These are phyloP conservation scores for Metschnikowia kofuensis DNA, from an alignment of 805 yeast genomes.

Conservation along the genomic window DNA sequence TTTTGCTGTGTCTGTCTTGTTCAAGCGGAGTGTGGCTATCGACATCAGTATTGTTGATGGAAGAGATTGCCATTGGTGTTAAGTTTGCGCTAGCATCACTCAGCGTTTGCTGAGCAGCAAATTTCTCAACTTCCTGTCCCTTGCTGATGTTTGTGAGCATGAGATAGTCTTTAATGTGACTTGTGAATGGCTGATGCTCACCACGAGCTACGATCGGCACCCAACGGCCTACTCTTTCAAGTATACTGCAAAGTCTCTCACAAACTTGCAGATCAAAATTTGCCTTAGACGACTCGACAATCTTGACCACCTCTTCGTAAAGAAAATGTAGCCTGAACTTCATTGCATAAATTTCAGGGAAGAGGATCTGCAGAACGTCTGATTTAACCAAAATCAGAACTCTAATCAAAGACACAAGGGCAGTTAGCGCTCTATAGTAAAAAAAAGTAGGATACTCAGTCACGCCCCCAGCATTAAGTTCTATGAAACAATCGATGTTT, in stretches of 20 bases:
- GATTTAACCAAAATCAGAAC: slow-evolving; percentile 45
- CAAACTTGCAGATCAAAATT: slow-evolving; percentile 7
- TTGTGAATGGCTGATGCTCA: background rate
- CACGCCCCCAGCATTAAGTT: slow-evolving; percentile 35
- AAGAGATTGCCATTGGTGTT: background rate
- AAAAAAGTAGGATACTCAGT: slow-evolving; percentile 48
- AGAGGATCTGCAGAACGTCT: slow-evolving; percentile 4
- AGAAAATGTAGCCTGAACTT: slow-evolving; percentile 6
- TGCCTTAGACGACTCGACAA: slow-evolving; percentile 1
- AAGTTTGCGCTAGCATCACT: background rate
- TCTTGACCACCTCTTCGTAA: slow-evolving; percentile 2
- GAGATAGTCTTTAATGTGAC: slow-evolving; percentile 16
- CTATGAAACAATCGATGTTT: slow-evolving; percentile 44
- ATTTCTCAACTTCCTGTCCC: slow-evolving; percentile 28
- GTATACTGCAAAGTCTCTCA: slow-evolving; percentile 9
- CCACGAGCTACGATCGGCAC: slow-evolving; percentile 8
- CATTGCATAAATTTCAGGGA: background rate
- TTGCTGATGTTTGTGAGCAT: slow-evolving; percentile 29
- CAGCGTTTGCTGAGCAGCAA: background rate
- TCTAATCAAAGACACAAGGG: slow-evolving; percentile 46
- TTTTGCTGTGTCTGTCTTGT: background rate
- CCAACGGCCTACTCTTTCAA: slow-evolving; percentile 27
- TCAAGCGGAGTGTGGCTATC: background rate
- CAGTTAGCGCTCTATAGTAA: slow-evolving; percentile 53
- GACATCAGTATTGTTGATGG: background rate